These are phyloP conservation scores for Achaetomium macrosporum DNA, from an alignment of 2,329 filamentous ascomycete genomes.

Conservation along the genomic window DNA sequence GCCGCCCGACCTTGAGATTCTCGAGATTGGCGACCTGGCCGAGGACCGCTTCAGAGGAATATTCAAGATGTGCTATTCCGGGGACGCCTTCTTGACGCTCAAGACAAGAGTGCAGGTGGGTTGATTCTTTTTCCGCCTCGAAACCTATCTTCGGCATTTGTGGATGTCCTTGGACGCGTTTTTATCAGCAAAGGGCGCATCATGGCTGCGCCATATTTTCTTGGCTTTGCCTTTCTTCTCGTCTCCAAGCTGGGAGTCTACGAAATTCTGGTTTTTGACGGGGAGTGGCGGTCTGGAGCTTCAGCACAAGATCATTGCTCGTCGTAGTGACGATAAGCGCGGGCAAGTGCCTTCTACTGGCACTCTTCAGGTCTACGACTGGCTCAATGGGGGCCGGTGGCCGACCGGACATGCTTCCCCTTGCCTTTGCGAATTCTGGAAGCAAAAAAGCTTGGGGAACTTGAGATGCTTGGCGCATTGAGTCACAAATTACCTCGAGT, in stretches of 20 bases:
- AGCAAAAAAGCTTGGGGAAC: constrained; percentile 8
- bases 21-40: constrained; percentile 95
- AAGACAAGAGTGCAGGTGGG: constrained; percentile 89
- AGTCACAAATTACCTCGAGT: constrained; percentile 31
- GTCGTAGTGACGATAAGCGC: too few relatives aligned
- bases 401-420: background rate
- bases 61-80: constrained; percentile 98
- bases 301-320: background rate
- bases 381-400: too few relatives aligned
- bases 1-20: constrained; percentile 89
- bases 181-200: background rate
- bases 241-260: background rate
- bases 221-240: background rate
- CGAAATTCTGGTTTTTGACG: background rate
- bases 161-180: background rate
- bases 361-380: too few relatives aligned
- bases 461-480: constrained; percentile 30
- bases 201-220: background rate
- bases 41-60: constrained; percentile 97
- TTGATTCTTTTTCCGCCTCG: constrained; percentile 25
- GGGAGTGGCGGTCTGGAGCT: background rate
- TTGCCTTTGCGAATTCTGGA: constrained; percentile 5
- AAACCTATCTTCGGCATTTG: background rate
- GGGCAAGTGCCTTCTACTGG: too few relatives aligned
- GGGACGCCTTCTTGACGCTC: constrained; percentile 90